Evolutionary conservation across 192 early-diverging fungal species (phyloP).

Genomic region (Cladochytrium replicatum): DNA sequence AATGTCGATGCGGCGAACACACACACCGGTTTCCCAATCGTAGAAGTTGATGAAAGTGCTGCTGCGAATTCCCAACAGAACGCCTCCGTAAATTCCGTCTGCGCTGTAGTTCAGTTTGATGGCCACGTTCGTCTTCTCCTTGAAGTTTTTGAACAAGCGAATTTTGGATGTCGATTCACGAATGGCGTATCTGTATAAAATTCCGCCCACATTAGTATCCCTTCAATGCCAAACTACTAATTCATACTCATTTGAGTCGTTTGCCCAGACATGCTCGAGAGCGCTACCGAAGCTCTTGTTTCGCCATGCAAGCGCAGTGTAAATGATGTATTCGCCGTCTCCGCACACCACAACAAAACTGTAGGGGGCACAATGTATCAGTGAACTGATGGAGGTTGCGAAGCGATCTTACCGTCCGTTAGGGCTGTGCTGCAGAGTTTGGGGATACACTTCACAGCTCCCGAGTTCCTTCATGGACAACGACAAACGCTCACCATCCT

Average conservation of each 20-base stretch:
- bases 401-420: constrained; percentile 61
- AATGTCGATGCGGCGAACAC: constrained; percentile 91
- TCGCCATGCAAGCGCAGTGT: constrained; percentile 98
- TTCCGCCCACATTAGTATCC: neutral
- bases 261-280: constrained; percentile 94
- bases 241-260: constrained; percentile 80
- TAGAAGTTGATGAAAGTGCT: constrained; percentile 86
- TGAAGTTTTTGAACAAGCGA: constrained; percentile 89
- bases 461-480: constrained; percentile 89
- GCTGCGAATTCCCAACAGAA: constrained; percentile 77
- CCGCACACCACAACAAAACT: constrained; percentile 97
- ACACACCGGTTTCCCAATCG: constrained; percentile 91
- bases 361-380: neutral
- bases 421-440: constrained; percentile 90
- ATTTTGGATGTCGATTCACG: constrained; percentile 86
- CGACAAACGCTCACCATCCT: constrained; percentile 85
- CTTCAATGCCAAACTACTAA: constrained; percentile 3
- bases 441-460: constrained; percentile 95
- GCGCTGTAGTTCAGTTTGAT: constrained; percentile 56
- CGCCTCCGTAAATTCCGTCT: constrained; percentile 92
- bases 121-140: constrained; percentile 74
- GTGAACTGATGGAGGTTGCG: neutral
- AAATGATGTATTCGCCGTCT: constrained; percentile 99
- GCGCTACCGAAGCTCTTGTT: constrained; percentile 98
- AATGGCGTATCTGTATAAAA: constrained; percentile 63